A percentile compares a stretch with the other conserved stretches of the same genome.
Conservation (phyloP, 345 rosid species). For the Aegle marmelos region DNA sequence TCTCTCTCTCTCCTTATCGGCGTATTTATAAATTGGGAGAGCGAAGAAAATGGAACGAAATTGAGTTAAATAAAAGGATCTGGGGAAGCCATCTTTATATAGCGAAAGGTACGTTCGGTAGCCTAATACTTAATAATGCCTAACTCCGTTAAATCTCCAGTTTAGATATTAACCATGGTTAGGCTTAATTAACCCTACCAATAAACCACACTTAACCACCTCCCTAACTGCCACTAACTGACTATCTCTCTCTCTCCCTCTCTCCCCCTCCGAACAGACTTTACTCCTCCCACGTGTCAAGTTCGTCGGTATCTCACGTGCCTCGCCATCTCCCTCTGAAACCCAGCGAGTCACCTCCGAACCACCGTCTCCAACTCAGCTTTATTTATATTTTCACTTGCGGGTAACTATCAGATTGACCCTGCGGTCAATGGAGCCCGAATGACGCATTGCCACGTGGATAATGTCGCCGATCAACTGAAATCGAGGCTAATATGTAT, state of each 20-base stretch:
- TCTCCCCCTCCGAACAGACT: not conserved
- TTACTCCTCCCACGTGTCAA: constrained; percentile 21
- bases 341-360: not conserved
- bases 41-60: not conserved
- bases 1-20: not conserved
- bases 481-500: not conserved
- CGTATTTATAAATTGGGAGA: not conserved
- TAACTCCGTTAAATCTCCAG: constrained; percentile 6
- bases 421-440: not conserved
- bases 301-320: constrained; percentile 37
- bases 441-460: constrained; percentile 13
- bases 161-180: constrained; percentile 18
- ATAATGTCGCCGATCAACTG: not conserved
- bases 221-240: constrained; percentile 45
- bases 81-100: constrained; percentile 25
- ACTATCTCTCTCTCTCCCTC: constrained; percentile 10
- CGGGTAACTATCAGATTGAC: no score
- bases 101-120: constrained; percentile 10
- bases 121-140: constrained; percentile 8
- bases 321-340: constrained; percentile 6
- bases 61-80: constrained; percentile 16
- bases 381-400: not conserved
- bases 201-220: constrained; percentile 3
- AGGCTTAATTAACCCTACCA: constrained; percentile 9
- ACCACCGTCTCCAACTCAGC: constrained; percentile 10